Base-by-base conservation (phyloP, 495 filamentous ascomycete genomes). In the Penicillium atrosanguineum region DNA sequence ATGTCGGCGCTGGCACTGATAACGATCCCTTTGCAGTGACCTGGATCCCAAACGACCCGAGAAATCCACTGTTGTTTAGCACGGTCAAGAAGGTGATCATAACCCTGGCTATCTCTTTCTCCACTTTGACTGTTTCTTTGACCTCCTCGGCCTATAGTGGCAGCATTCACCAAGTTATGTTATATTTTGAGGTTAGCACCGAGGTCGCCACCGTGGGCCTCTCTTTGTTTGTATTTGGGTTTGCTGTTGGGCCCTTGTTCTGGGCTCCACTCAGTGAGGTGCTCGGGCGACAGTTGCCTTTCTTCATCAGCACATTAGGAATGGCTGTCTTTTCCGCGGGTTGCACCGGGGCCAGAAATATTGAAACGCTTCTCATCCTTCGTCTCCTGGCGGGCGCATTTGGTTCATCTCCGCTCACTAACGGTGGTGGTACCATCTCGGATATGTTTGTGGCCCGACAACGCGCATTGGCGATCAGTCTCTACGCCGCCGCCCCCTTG, bases 371-470 rank as follows among this genome's bases (percentile, higher is more conserved):
- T 1, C 71, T 91, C 46, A 80, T 91, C 55, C 78, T 91, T 25
- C 86, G 89, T 20, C 90, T 91, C 77, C 85, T 91, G 47, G 87
- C 85, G 21, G 87, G 89, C 46, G 76, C 87, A 15, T 89, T 90
- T 65, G 89, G 89, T 23, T 84, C 84, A 2, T 87, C 86, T 1
- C 82, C 86, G 25, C 60, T 91, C 49, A 89, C 86, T 20, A 91
- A 89, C 64, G 76, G 84, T n/a, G 86, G 87, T 53, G 87, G 87
- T 62, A 82, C 89, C 31, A 87, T 90, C 58, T 83, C 87, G 28
- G 86, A 91, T 57, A 86, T 90, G 79, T 90, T 90, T 58, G 57
- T 72, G 9, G 81, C 82, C 5, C 72, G 67, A 50, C 69, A 89
- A 59, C 73, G 87, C 57, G 87, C 87, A 41, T 55, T 86, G 15